Evolutionary conservation across 148 eudicot genomes (phyloP), one percentile per base, ranked within the genome.

Genomic region (Cornus florida): DNA sequence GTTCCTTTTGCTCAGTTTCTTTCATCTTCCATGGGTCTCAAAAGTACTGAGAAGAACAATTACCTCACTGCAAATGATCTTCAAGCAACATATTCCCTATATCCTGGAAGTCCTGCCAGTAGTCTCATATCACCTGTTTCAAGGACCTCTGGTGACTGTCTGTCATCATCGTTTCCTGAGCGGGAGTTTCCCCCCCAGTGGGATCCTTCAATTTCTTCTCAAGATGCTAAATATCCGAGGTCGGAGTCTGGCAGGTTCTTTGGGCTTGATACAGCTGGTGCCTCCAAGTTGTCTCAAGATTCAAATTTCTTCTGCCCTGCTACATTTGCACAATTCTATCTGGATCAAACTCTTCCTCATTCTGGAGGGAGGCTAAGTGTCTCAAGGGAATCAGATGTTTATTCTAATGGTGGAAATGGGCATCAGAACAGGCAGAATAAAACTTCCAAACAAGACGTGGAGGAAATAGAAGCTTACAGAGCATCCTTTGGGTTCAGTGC

Each of bases 401-500:
- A 91, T 84, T 84, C 92, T 1, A 91, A 88, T 77, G 87, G 83
- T 66, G 94, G 91, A 65, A 75, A 79, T 80, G 89, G 79, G 66
- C 87, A 84, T 80, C 97, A 90, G 77, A 91, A 81, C 84, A 83
- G 92, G 90, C 97, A 84, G 81, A 90, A 67, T 75, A 93, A 89
- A 76, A 85, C 80, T 65, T 79, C 50, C 72, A 93, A 90, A 87
- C 95, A 89, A 78, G 99, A 96, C 76, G 97, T 78, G 38, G 99
- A 96, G 84, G 99, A 96, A 79, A 60, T 93, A 31, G 99, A 96
- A 82, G 99, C 99, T 56, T 96, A 96, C 83, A 89, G 99, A 85
- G 98, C 98, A 78, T 96, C 99, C 28, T 96, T 96, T 83, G 99
- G 99, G 66, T 96, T 96, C 83, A 96, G 99, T 90, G 99, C 99